Percentiles rank a stretch among this genome's conserved stretches.
These are phyloP conservation scores for Penicillium macrosclerotiorum DNA, from an alignment of 495 filamentous ascomycete genomes.

Conservation along the genomic window DNA sequence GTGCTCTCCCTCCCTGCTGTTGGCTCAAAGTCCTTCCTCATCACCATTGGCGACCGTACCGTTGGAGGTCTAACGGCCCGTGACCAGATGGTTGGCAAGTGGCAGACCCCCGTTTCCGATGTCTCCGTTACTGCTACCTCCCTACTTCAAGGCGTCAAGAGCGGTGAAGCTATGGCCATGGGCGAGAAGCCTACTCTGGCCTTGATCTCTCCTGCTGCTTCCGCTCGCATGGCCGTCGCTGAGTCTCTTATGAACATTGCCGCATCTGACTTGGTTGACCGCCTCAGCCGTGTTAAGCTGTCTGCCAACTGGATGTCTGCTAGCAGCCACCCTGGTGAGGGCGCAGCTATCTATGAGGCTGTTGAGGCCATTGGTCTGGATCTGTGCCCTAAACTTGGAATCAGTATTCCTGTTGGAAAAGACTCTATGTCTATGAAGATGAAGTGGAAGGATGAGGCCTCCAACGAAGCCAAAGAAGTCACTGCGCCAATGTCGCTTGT, in stretches of 20 bases:
- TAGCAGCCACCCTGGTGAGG: slow-evolving; percentile 88
- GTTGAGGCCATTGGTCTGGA: slow-evolving; percentile 91
- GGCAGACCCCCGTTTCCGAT: slow-evolving; percentile 94
- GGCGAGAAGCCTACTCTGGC: slow-evolving; percentile 91
- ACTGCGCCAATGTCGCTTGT: slow-evolving; percentile 88
- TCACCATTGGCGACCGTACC: slow-evolving; percentile 91
- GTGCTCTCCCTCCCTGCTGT: slow-evolving; percentile 85
- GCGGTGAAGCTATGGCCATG: slow-evolving; percentile 96
- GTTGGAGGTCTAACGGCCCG: slow-evolving; percentile 85
- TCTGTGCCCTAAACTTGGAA: slow-evolving; percentile 76
- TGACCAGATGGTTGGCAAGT: slow-evolving; percentile 95
- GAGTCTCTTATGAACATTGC: slow-evolving; percentile 91
- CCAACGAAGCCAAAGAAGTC: slow-evolving; percentile 71
- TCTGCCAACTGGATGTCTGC: slow-evolving; percentile 99
- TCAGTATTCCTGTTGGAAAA: slow-evolving; percentile 94
- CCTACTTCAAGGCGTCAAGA: slow-evolving; percentile 65
- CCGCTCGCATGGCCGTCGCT: slow-evolving; percentile 93
- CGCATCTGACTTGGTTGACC: slow-evolving; percentile 77
- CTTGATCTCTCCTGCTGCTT: slow-evolving; percentile 88
- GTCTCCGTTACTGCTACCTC: slow-evolving; percentile 88
- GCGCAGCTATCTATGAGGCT: slow-evolving; percentile 89
- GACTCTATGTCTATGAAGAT: slow-evolving; percentile 99
- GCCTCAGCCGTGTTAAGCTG: slow-evolving; percentile 74
- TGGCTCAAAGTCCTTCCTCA: slow-evolving; percentile 93
- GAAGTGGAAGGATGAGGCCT: slow-evolving; percentile 78